A percentile compares a stretch with the other conserved stretches of the same genome.
phyloP scores from a whole-genome alignment of 2,329 filamentous ascomycete species.

The Epichloe uncinata region DNA sequence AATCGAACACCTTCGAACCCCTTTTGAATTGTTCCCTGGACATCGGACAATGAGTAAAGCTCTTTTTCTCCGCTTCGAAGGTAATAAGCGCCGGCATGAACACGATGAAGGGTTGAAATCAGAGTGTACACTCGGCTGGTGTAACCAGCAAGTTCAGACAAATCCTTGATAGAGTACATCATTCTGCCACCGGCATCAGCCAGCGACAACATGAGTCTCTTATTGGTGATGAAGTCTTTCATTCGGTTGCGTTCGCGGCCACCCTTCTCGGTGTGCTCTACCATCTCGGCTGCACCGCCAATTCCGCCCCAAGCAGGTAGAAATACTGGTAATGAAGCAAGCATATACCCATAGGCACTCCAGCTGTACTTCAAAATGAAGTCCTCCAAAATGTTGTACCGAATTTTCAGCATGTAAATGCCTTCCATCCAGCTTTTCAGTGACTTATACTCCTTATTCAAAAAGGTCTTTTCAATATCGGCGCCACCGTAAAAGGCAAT shows the following conservation, averaged over 20 bases:
- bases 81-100: slow-evolving; percentile 82
- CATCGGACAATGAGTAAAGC: slow-evolving; percentile 77
- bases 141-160: slow-evolving; percentile 89
- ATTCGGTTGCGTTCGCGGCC: slow-evolving; percentile 72
- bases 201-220: slow-evolving; percentile 91
- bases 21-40: slow-evolving; percentile 85
- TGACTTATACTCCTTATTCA: slow-evolving; percentile 85
- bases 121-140: slow-evolving; percentile 93
- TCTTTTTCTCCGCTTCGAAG: slow-evolving; percentile 55
- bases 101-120: slow-evolving; percentile 85
- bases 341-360: slow-evolving; percentile 92
- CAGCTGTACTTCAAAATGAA: slow-evolving; percentile 97
- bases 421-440: slow-evolving; percentile 95
- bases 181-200: slow-evolving; percentile 93
- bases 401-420: slow-evolving; percentile 94
- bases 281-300: slow-evolving; percentile 57
- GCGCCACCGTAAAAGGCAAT: slow-evolving; percentile 95
- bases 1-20: slow-evolving; percentile 91
- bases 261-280: slow-evolving; percentile 33
- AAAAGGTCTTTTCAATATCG: slow-evolving; percentile 84
- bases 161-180: slow-evolving; percentile 99
- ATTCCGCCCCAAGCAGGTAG: slow-evolving; percentile 86
- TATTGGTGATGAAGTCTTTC: slow-evolving; percentile 99
- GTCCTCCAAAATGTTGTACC: slow-evolving; percentile 97
- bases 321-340: slow-evolving; percentile 88